Evolutionary conservation across 495 filamentous ascomycete species (phyloP).

Genomic region (Staphylotrichum tortipilum): DNA sequence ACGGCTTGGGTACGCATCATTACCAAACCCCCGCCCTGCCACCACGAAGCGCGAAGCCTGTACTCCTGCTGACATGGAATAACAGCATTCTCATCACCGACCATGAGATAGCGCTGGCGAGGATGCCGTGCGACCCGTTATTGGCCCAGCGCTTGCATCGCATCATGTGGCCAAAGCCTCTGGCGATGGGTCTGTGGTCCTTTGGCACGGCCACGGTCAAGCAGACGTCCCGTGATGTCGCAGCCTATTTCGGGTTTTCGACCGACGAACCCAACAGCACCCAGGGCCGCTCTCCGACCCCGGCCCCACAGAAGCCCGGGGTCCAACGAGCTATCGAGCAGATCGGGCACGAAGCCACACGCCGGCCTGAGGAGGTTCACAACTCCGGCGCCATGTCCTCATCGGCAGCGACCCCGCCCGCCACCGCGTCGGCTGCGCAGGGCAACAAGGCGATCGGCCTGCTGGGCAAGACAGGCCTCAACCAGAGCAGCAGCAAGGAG

Average conservation of each 20-base stretch:
- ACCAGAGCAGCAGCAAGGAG: constrained; percentile 1
- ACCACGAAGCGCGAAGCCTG: background rate
- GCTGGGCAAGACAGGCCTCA: background rate
- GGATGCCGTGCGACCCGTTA: constrained; percentile 21
- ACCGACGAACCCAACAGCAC: background rate
- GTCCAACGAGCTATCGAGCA: constrained; percentile 21
- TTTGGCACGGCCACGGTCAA: constrained; percentile 24
- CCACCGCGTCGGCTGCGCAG: background rate
- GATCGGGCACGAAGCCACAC: constrained; percentile 25
- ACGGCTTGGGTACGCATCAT: constrained; percentile 28
- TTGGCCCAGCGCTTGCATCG: constrained; percentile 23
- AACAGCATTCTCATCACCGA: constrained; percentile 25
- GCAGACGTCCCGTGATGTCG: constrained; percentile 22
- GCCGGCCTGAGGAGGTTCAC: constrained; percentile 21
- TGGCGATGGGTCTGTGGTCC: constrained; percentile 27
- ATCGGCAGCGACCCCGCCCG: background rate
- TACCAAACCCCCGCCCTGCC: background rate
- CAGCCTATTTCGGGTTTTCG: constrained; percentile 26
- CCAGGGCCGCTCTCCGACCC: background rate
- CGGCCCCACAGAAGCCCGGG: constrained; percentile 4
- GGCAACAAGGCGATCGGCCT: background rate
- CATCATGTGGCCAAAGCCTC: constrained; percentile 27
- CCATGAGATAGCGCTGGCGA: constrained; percentile 23
- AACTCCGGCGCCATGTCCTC: constrained; percentile 14
- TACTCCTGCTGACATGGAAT: background rate